Evolutionary conservation across 345 rosid genomes (phyloP).

Genomic region (Arabidopsis arenosa): DNA sequence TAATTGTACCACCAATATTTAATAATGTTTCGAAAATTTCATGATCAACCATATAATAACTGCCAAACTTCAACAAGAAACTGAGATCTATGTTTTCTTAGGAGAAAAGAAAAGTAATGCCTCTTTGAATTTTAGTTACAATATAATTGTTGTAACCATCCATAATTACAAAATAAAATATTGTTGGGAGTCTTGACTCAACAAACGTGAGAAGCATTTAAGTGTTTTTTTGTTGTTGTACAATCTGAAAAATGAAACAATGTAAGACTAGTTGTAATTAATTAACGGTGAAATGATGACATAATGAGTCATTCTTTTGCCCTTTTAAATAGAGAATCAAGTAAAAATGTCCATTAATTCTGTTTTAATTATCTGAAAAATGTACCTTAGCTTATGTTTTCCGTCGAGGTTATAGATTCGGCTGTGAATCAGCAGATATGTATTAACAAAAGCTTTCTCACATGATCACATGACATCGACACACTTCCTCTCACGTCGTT

Average conservation of each 20-base stretch:
- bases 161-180: background rate
- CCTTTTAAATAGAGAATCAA: no score
- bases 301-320: background rate
- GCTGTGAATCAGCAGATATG: background rate
- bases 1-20: background rate
- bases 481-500: conserved; percentile 19
- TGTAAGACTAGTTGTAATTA: conserved; percentile 6
- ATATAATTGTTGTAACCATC: background rate
- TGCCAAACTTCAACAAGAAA: background rate
- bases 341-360: background rate
- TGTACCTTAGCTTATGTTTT: background rate
- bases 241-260: background rate
- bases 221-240: background rate
- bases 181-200: conserved; percentile 28
- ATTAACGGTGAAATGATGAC: conserved; percentile 14
- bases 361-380: background rate
- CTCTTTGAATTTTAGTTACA: conserved; percentile 2
- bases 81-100: conserved; percentile 13
- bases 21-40: background rate
- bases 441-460: background rate
- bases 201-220: conserved; percentile 45
- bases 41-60: background rate
- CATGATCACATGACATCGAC: background rate
- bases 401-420: background rate
- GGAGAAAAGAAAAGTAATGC: background rate